phyloP scores from a whole-genome alignment of 306 rosid genomes.

The Fragaria iinumae region DNA sequence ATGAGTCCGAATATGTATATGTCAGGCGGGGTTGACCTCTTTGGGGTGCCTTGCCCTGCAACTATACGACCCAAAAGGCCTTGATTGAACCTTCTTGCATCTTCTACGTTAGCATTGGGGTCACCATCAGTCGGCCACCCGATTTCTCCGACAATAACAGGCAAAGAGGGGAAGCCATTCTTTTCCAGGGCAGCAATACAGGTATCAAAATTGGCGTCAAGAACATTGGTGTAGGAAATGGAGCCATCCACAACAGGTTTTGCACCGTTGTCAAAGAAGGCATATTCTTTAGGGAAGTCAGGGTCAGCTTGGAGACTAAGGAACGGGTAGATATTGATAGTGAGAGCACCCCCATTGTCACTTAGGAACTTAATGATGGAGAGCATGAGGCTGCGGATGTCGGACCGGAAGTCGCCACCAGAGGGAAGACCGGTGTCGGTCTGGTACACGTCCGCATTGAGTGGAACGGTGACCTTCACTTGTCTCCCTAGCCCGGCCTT shows the following conservation, averaged over 20 bases:
- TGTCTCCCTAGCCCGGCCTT: slow-evolving; percentile 85
- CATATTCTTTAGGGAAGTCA: slow-evolving; percentile 82
- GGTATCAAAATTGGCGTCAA: slow-evolving; percentile 93
- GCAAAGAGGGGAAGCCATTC: slow-evolving; percentile 67
- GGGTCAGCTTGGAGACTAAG: slow-evolving; percentile 94
- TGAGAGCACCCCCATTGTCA: slow-evolving; percentile 55
- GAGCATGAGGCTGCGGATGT: slow-evolving; percentile 59
- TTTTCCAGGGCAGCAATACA: slow-evolving; percentile 80
- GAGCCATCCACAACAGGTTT: slow-evolving; percentile 82
- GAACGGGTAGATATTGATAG: slow-evolving; percentile 93
- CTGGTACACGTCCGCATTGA: slow-evolving; percentile 91
- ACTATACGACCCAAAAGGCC: slow-evolving; percentile 57
- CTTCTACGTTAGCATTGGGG: slow-evolving; percentile 49
- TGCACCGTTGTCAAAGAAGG: slow-evolving; percentile 73
- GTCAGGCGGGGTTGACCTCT: slow-evolving; percentile 58
- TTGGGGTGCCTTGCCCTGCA: slow-evolving; percentile 64
- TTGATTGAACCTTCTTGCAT: slow-evolving; percentile 77
- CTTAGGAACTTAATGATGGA: slow-evolving; percentile 68
- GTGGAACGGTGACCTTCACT: slow-evolving; percentile 81
- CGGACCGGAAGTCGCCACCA: slow-evolving; percentile 75
- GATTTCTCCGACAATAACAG: slow-evolving; percentile 79
- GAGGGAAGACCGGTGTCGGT: slow-evolving; percentile 70
- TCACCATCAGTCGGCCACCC: slow-evolving; percentile 98
- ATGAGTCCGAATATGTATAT: slow-evolving; percentile 62
- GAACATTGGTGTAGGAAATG: slow-evolving; percentile 70